phyloP scores from a whole-genome alignment of 2,329 filamentous ascomycete genomes.

The Exutisphaerella laricina region DNA sequence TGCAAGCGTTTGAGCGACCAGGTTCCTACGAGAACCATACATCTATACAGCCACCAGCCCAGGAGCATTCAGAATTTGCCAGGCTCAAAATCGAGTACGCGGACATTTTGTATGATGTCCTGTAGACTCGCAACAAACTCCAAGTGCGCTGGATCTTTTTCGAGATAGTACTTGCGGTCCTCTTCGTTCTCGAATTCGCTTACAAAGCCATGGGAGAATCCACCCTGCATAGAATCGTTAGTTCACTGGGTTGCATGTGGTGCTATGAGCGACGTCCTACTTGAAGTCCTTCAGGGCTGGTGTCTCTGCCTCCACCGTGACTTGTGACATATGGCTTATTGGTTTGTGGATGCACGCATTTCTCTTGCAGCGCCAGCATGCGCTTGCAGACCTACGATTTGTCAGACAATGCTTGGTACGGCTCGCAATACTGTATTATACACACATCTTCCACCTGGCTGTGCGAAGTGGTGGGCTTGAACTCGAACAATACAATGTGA shows the following conservation, averaged over 20 bases:
- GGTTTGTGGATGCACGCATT: constrained; percentile 55
- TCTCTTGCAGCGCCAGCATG: constrained; percentile 53
- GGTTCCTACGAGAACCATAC: neutral
- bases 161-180: constrained; percentile 64
- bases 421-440: constrained; percentile 7
- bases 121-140: constrained; percentile 52
- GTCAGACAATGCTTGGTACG: constrained; percentile 5
- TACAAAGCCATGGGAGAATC: constrained; percentile 64
- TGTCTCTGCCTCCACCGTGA: constrained; percentile 55
- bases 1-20: constrained; percentile 15
- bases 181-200: constrained; percentile 58
- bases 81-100: constrained; percentile 55
- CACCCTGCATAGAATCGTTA: constrained; percentile 38
- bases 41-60: neutral
- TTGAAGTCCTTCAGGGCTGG: constrained; percentile 56
- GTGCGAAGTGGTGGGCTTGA: constrained; percentile 49
- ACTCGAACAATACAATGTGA: constrained; percentile 65
- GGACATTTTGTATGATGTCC: constrained; percentile 47
- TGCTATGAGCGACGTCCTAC: constrained; percentile 38
- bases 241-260: neutral
- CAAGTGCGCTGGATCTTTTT: constrained; percentile 58
- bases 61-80: constrained; percentile 29
- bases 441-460: constrained; percentile 54
- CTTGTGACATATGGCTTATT: constrained; percentile 57
- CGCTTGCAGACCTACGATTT: constrained; percentile 47